Base-by-base conservation (phyloP, 75 land plant genomes). In the Ceratopteris richardii region DNA sequence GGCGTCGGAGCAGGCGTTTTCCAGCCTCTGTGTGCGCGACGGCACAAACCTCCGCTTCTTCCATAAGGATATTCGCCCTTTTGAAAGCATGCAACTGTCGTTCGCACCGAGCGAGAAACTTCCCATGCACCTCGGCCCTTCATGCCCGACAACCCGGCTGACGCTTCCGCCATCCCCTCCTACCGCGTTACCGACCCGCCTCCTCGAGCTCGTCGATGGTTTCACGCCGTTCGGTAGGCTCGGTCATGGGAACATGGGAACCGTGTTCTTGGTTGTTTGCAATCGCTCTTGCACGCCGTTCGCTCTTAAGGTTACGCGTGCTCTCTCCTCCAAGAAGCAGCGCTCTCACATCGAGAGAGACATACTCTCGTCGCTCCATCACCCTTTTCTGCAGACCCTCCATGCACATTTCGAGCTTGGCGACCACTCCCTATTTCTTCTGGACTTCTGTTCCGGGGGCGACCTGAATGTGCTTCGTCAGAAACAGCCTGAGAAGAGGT, bases 391-490 rank as follows among this genome's bases (percentile, higher is more conserved):
- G 19, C 96, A 93, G 12, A 26, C 68, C 12, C 77, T 90, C 9
- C 33, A 78, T 56, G 79, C 74, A 28, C 48, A 69, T 31, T 57
- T 63, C 44, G 87, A 90, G 54, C 57, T 78, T 1, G 66, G 51
- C 19, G 78, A 74, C 46, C 76, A 66, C 1, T 62, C 77, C 19
- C 29, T 77, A 44, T 81, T 83, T 75, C 84, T 90, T 18, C 33
- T 87, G 30, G 88, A 90, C 12, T 90, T 54, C 67, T 90, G 92
- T 66, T 54, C 81, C 31, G 96, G 88, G 14, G 84, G 85, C 36
- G 92, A 90, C 64, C 80, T 90, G 39, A 75, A 90, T 70, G 62
- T 70, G 51, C 84, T 90, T 62, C 76, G 92, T 20, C 69, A 86
- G 62, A 64, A 47, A 18, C 91, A 80, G 30, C 26, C 76, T 18